phyloP scores from a whole-genome alignment of 805 yeast genomes.

The Saturnispora hagleri region DNA sequence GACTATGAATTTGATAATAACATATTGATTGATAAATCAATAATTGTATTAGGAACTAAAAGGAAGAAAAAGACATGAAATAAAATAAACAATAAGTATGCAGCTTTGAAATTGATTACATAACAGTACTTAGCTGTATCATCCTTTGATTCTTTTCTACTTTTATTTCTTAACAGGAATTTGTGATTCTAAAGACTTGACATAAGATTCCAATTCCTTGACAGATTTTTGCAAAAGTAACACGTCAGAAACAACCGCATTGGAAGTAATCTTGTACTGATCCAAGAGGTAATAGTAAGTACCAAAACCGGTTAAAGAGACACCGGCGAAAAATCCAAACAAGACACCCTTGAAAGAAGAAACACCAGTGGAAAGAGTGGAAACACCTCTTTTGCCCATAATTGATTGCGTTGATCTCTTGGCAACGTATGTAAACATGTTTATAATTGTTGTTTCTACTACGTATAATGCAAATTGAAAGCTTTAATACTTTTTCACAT shows the following conservation, averaged over 20 bases:
- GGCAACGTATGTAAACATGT: slow-evolving; percentile 17
- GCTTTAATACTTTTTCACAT: neutral
- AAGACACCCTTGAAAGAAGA: slow-evolving; percentile 35
- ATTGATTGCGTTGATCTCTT: slow-evolving; percentile 10
- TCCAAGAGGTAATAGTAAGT: slow-evolving; percentile 73
- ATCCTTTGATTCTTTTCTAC: neutral
- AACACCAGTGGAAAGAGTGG: slow-evolving; percentile 8
- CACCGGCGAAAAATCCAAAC: slow-evolving; percentile 74
- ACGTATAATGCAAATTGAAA: neutral
- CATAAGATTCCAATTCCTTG: slow-evolving; percentile 14
- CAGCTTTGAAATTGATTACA: neutral
- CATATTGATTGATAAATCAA: neutral
- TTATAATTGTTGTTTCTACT: neutral
- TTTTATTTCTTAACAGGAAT: slow-evolving; percentile 3
- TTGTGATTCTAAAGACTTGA: slow-evolving; percentile 42
- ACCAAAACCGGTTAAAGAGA: slow-evolving; percentile 61
- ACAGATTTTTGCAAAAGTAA: slow-evolving; percentile 54
- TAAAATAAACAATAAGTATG: neutral
- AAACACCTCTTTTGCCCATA: slow-evolving; percentile 7
- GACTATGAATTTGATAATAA: neutral
- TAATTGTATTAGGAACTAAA: neutral
- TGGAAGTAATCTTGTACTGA: slow-evolving; percentile 65
- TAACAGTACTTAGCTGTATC: neutral
- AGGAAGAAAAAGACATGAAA: neutral
- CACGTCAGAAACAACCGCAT: slow-evolving; percentile 67